Conservation (phyloP, 2,329 filamentous ascomycete species). For the Fusarium penzigii region DNA sequence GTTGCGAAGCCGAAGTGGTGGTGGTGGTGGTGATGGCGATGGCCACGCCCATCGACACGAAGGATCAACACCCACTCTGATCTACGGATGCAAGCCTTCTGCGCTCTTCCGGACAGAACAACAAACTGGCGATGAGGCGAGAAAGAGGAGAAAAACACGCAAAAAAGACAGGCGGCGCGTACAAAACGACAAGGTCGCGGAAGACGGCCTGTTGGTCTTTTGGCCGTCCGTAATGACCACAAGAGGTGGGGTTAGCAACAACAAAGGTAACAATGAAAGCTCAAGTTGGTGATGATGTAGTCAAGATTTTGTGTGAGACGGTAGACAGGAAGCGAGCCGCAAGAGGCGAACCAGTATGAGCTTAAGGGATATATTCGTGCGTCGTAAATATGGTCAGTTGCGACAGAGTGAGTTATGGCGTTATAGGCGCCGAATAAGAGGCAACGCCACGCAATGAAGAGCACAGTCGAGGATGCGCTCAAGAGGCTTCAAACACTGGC, state of each 20-base stretch:
- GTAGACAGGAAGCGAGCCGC: not conserved
- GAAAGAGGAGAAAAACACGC: constrained; percentile 12
- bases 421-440: too few species aligned
- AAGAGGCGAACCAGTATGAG: too few species aligned
- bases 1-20: constrained; percentile 17
- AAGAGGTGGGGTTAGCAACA: not conserved
- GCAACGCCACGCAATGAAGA: too few species aligned
- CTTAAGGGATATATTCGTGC: too few species aligned
- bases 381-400: too few species aligned
- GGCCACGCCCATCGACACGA: constrained; percentile 11
- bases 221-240: constrained; percentile 1
- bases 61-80: constrained; percentile 3
- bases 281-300: not conserved
- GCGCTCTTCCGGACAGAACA: constrained; percentile 5
- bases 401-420: too few species aligned
- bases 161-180: constrained; percentile 21
- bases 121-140: constrained; percentile 7
- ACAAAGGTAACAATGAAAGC: too few species aligned
- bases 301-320: not conserved
- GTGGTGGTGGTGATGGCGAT: constrained; percentile 6
- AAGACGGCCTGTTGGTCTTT: constrained; percentile 22
- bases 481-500: too few species aligned
- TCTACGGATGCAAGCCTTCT: not conserved
- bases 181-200: constrained; percentile 19
- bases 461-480: too few species aligned